A percentile compares a stretch with the other conserved stretches of the same genome.
phyloP scores from a whole-genome alignment of 805 yeast species.

The Sporopachydermia lactativora region DNA sequence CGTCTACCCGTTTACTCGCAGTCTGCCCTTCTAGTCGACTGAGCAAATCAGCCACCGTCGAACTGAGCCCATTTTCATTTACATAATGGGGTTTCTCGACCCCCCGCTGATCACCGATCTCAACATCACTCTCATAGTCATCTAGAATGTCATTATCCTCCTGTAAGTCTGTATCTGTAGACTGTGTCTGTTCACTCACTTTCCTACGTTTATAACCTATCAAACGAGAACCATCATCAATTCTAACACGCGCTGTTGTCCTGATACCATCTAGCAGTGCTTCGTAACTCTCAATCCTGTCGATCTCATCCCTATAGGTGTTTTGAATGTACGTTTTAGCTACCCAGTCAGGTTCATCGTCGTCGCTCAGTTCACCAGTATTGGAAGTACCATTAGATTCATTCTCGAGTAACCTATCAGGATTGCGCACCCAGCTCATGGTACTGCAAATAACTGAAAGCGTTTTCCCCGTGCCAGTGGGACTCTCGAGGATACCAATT shows the following conservation, averaged over 20 bases:
- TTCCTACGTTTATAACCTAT: slow-evolving; percentile 11
- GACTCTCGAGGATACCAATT: slow-evolving; percentile 78
- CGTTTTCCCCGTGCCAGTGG: slow-evolving; percentile 93
- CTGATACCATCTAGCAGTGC: slow-evolving; percentile 15
- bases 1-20: slow-evolving; percentile 16
- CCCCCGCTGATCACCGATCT: slow-evolving; percentile 11
- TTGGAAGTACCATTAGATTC: slow-evolving; percentile 6
- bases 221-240: slow-evolving; percentile 7
- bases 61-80: slow-evolving; percentile 29
- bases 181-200: slow-evolving; percentile 11
- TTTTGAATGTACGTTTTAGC: slow-evolving; percentile 23
- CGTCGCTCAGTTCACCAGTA: slow-evolving; percentile 18
- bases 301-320: slow-evolving; percentile 13
- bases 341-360: slow-evolving; percentile 64
- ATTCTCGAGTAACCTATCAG: slow-evolving; percentile 19
- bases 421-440: slow-evolving; percentile 64
- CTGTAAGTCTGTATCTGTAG: slow-evolving; percentile 17
- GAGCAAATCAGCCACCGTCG: slow-evolving; percentile 30
- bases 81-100: slow-evolving; percentile 21
- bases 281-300: slow-evolving; percentile 22
- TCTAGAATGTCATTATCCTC: slow-evolving; percentile 29
- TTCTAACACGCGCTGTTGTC: slow-evolving; percentile 4
- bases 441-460: slow-evolving; percentile 75
- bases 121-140: slow-evolving; percentile 21
- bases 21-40: slow-evolving; percentile 14